Conservation (phyloP, 257 asterid genomes). For the Solanum chiquidenum region DNA sequence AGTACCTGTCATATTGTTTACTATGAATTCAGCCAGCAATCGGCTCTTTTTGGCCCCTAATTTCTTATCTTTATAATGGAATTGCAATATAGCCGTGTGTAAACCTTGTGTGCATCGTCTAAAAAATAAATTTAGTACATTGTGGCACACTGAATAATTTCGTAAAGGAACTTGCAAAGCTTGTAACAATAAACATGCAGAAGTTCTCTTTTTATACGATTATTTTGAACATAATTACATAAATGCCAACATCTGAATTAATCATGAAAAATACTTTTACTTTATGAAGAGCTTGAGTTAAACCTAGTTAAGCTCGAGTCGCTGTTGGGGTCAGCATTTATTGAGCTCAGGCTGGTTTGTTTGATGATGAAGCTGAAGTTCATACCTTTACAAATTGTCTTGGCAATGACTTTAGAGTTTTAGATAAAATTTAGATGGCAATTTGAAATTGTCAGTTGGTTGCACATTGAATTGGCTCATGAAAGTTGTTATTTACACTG, state of each 20-base stretch:
- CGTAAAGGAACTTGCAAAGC: background rate
- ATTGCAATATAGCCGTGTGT: background rate
- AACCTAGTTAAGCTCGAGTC: background rate
- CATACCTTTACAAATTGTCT: background rate
- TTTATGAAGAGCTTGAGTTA: background rate
- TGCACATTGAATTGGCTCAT: background rate
- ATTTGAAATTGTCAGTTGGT: background rate
- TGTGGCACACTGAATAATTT: background rate
- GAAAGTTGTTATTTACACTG: background rate
- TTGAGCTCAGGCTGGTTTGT: background rate
- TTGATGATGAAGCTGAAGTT: background rate
- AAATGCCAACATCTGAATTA: background rate
- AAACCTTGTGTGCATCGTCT: background rate
- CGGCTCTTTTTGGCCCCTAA: background rate
- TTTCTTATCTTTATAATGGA: background rate
- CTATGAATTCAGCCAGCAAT: background rate
- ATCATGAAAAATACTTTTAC: background rate
- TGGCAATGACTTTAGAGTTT: background rate
- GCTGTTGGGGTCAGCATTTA: background rate
- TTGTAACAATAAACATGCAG: background rate
- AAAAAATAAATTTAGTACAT: background rate
- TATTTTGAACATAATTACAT: background rate
- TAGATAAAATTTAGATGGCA: background rate
- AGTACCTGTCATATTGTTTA: background rate
- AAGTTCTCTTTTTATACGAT: background rate